Conservation (phyloP, 2,329 filamentous ascomycete species). For the Alternaria viburni region DNA sequence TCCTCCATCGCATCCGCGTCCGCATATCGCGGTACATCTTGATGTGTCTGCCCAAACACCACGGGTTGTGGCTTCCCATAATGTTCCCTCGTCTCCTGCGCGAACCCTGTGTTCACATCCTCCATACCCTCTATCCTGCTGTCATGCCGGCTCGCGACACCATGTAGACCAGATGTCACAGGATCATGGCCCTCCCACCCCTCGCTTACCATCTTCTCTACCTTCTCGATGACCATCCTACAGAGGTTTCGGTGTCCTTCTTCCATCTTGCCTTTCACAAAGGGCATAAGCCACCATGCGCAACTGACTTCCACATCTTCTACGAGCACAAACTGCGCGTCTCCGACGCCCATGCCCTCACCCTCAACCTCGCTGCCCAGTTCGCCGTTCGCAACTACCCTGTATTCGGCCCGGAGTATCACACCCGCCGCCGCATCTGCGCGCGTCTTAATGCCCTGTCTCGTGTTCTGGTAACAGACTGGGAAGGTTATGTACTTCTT, state of each 20-base stretch:
- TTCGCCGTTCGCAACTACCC: slow-evolving; percentile 34
- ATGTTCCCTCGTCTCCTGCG: slow-evolving; percentile 1
- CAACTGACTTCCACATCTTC: slow-evolving; percentile 45
- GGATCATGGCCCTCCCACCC: background rate
- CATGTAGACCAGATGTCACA: background rate
- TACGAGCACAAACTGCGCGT: slow-evolving; percentile 42
- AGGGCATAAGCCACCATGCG: slow-evolving; percentile 45
- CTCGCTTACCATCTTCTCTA: slow-evolving; percentile 27
- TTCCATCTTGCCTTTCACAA: slow-evolving; percentile 44
- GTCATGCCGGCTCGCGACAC: background rate
- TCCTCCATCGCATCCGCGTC: slow-evolving; percentile 21
- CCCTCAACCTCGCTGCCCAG: slow-evolving; percentile 37
- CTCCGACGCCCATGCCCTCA: slow-evolving; percentile 40
- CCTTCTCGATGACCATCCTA: slow-evolving; percentile 42
- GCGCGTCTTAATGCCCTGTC: slow-evolving; percentile 39
- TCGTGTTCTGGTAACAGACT: slow-evolving; percentile 41
- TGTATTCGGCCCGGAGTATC: slow-evolving; percentile 39
- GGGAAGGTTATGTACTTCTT: slow-evolving; percentile 43
- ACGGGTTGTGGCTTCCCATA: slow-evolving; percentile 2
- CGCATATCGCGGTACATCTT: background rate
- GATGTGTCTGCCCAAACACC: background rate
- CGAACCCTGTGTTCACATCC: slow-evolving; percentile 5
- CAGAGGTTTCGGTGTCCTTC: slow-evolving; percentile 42
- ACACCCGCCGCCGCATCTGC: slow-evolving; percentile 40
- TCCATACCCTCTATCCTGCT: slow-evolving; percentile 21